Percentiles rank a stretch among this genome's conserved stretches.
These are phyloP conservation scores for Cetradonia linearis DNA, from an alignment of 495 filamentous ascomycete species.

Conservation along the genomic window DNA sequence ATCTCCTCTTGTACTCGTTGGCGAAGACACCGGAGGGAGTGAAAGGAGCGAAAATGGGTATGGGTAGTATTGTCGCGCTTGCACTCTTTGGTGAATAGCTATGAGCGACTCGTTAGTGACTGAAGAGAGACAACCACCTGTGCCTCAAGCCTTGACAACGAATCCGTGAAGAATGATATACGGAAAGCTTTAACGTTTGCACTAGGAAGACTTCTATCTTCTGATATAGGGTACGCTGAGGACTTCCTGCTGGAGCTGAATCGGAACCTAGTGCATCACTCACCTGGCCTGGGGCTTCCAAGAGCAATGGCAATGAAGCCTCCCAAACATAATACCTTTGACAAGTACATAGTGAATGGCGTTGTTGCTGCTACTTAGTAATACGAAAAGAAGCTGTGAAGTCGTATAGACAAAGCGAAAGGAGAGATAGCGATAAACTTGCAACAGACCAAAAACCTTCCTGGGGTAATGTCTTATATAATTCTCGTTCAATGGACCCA, in stretches of 20 bases:
- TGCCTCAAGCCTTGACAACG: too few species aligned
- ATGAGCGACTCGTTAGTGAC: background rate
- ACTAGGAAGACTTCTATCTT: background rate
- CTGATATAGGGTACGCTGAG: background rate
- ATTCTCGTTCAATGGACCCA: background rate
- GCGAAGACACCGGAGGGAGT: background rate
- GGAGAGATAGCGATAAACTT: background rate
- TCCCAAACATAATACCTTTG: constrained; percentile 1
- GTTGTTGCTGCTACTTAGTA: background rate
- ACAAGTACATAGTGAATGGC: constrained; percentile 3
- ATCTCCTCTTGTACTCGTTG: background rate
- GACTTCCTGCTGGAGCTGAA: background rate
- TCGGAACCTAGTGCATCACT: background rate
- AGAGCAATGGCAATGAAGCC: constrained; percentile 4
- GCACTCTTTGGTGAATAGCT: background rate
- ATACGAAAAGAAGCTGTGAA: background rate
- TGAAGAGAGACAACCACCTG: background rate
- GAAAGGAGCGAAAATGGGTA: constrained; percentile 9
- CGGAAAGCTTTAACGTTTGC: background rate
- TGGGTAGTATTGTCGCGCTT: background rate
- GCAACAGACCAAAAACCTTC: background rate
- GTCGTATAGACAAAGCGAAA: background rate
- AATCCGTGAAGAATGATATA: background rate
- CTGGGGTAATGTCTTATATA: constrained; percentile 2
- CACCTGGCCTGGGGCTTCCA: constrained; percentile 11